A percentile compares a stretch with the other conserved stretches of the same genome.
Evolutionary conservation across 495 filamentous ascomycete species (phyloP).

Genomic region (Aspergillus haitiensis): DNA sequence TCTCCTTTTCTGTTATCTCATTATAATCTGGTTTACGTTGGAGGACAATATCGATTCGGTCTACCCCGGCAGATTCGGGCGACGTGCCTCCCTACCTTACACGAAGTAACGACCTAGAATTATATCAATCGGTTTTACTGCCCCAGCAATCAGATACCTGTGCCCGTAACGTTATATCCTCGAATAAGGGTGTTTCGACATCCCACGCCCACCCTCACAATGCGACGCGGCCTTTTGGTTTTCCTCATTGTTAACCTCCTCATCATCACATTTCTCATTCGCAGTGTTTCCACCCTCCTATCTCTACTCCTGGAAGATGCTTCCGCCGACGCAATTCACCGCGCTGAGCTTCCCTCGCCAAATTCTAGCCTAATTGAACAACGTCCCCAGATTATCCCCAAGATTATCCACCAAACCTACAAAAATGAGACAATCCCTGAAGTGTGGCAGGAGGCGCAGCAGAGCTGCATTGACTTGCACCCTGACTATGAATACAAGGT

Average conservation of each 20-base stretch:
- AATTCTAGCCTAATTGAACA: constrained; percentile 60
- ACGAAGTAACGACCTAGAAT: constrained; percentile 12
- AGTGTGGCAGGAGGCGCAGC: constrained; percentile 70
- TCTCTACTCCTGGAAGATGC: constrained; percentile 68
- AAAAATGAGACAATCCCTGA: constrained; percentile 73
- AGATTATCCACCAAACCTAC: constrained; percentile 90
- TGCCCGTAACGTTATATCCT: constrained; percentile 11
- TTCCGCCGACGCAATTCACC: constrained; percentile 61
- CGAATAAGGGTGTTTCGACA: constrained; percentile 14
- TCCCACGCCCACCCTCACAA: constrained; percentile 36
- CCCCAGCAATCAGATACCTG: not conserved
- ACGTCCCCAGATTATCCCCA: constrained; percentile 71
- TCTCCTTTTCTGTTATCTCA: constrained; percentile 1
- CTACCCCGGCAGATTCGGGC: not conserved
- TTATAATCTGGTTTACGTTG: not conserved
- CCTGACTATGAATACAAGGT: constrained; percentile 82
- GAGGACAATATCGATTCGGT: constrained; percentile 1
- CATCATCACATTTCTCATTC: constrained; percentile 58
- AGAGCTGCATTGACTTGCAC: constrained; percentile 74
- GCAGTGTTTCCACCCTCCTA: constrained; percentile 63
- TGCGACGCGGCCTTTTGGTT: constrained; percentile 63
- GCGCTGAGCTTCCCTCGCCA: constrained; percentile 62
- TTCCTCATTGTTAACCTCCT: constrained; percentile 63
- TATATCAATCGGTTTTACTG: constrained; percentile 8
- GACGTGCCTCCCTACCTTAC: constrained; percentile 1